Percentiles rank a stretch among this genome's conserved stretches.
Conservation (phyloP, 768 basidiomycete genomes). For the Pulveroboletus sp. region DNA sequence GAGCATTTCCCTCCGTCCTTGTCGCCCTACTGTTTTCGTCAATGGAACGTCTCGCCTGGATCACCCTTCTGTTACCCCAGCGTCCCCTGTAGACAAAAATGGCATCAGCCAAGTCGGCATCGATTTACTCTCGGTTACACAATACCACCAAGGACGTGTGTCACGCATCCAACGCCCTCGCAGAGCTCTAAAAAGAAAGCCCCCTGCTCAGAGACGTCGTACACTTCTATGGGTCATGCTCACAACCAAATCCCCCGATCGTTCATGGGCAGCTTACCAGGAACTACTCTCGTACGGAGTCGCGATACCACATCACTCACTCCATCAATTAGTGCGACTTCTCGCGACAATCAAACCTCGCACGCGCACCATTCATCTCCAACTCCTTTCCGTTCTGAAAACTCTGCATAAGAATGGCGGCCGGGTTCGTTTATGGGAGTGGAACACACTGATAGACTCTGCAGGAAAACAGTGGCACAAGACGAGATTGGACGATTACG, state of each 20-base stretch:
- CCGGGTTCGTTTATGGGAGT: conserved; percentile 58
- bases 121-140: conserved; percentile 6
- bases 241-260: conserved; percentile 27
- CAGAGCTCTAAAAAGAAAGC: conserved; percentile 13
- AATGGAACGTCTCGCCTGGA: not conserved
- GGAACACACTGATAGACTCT: conserved; percentile 71
- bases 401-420: conserved; percentile 56
- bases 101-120: conserved; percentile 2
- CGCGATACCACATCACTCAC: conserved; percentile 37
- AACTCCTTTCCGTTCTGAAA: conserved; percentile 65
- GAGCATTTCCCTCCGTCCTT: not conserved
- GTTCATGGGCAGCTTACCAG: conserved; percentile 46
- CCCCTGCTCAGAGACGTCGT: conserved; percentile 17
- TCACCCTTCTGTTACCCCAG: not conserved
- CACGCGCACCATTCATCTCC: conserved; percentile 59
- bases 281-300: conserved; percentile 26
- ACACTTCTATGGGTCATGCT: conserved; percentile 34
- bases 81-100: not conserved
- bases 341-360: conserved; percentile 54
- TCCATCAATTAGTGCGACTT: conserved; percentile 61
- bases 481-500: conserved; percentile 55
- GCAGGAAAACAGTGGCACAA: conserved; percentile 67
- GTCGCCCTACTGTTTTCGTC: not conserved
- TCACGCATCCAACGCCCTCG: not conserved
- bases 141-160: not conserved